Conservation (phyloP, 768 basidiomycete species). For the Cystofilobasidium macerans region DNA sequence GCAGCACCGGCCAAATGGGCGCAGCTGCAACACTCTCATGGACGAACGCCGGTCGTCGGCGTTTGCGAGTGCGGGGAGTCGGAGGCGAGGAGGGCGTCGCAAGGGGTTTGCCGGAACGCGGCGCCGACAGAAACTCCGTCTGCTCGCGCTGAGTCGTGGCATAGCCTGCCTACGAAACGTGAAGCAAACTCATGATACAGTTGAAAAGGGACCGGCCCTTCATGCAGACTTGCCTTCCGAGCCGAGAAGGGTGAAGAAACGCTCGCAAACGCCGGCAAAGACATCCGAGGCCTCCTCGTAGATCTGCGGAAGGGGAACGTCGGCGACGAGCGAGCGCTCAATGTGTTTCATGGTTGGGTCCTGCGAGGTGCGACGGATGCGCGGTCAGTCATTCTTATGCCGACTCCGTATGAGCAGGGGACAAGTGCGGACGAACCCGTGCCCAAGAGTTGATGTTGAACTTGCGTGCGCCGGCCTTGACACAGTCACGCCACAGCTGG, state of each 20-base stretch:
- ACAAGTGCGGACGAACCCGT: neutral
- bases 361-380: neutral
- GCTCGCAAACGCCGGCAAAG: conserved; percentile 9
- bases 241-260: conserved; percentile 8
- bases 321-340: neutral
- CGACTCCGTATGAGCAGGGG: neutral
- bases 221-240: neutral
- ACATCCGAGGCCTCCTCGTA: conserved; percentile 9
- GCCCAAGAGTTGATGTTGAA: conserved; percentile 19
- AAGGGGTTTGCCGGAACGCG: too few species aligned
- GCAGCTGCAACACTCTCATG: too few species aligned
- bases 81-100: too few species aligned
- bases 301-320: neutral
- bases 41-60: too few species aligned
- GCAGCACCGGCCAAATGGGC: too few species aligned
- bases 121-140: too few species aligned
- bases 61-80: too few species aligned
- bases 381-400: neutral
- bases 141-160: too few species aligned
- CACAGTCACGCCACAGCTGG: conserved; percentile 33
- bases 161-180: too few species aligned
- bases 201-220: too few species aligned
- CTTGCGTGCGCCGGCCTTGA: conserved; percentile 33
- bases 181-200: too few species aligned
- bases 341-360: conserved; percentile 9